Evolutionary conservation across 2,329 filamentous ascomycete species (phyloP).

Genomic region (Sporothrix schenckii): DNA sequence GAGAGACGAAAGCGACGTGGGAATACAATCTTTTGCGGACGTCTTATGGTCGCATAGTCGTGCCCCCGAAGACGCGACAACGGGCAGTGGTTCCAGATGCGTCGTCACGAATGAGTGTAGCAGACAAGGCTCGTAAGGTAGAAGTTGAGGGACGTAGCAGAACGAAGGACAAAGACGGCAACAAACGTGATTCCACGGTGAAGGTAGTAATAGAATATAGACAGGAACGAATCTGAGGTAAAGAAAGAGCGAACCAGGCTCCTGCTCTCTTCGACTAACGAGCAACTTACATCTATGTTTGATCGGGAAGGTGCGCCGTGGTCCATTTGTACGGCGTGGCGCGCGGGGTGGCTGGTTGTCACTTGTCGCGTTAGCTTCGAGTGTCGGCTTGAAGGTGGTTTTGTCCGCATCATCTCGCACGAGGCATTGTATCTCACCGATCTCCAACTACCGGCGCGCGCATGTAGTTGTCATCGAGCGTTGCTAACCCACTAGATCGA

Average conservation of each 20-base stretch:
- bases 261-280: neutral
- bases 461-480: neutral
- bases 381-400: neutral
- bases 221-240: neutral
- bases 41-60: neutral
- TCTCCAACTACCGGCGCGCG: neutral
- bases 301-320: conserved; percentile 16
- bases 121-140: too few species aligned
- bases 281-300: conserved; percentile 25
- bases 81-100: neutral
- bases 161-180: neutral
- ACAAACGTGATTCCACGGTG: neutral
- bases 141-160: neutral
- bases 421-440: neutral
- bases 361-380: neutral
- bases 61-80: neutral
- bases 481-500: too few species aligned
- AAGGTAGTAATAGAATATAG: neutral
- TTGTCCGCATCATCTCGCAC: neutral
- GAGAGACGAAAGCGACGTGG: neutral
- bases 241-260: neutral
- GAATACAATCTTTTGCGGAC: too few species aligned
- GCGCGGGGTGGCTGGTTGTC: neutral
- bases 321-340: conserved; percentile 16
- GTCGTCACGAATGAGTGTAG: neutral